Conservation (phyloP, 2,329 filamentous ascomycete genomes). For the Penicillium sp. region DNA sequence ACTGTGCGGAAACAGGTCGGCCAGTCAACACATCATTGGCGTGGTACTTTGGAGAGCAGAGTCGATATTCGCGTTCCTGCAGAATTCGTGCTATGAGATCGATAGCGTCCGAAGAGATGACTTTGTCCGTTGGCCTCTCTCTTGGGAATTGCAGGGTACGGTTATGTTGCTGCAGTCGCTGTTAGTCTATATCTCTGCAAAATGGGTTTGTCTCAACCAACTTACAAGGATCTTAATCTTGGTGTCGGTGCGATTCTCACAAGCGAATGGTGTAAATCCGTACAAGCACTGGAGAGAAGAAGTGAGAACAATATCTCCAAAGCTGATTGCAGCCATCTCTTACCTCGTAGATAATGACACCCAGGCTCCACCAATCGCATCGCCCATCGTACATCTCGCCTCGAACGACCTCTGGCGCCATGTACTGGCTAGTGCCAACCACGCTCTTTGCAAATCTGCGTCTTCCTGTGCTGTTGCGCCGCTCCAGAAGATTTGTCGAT, state of each 20-base stretch:
- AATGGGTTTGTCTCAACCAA: conserved; percentile 5
- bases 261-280: conserved; percentile 82
- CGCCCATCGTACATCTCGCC: conserved; percentile 81
- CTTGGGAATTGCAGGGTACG: conserved; percentile 66
- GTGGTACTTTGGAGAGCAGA: conserved; percentile 71
- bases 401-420: conserved; percentile 88
- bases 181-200: neutral
- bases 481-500: conserved; percentile 56
- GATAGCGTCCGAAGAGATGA: conserved; percentile 65
- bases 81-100: conserved; percentile 70
- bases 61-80: conserved; percentile 65
- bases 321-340: neutral
- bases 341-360: conserved; percentile 83
- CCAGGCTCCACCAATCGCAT: conserved; percentile 96
- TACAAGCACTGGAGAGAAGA: conserved; percentile 63
- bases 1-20: conserved; percentile 27
- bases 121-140: conserved; percentile 47
- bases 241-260: conserved; percentile 73
- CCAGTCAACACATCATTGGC: conserved; percentile 54
- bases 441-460: conserved; percentile 74
- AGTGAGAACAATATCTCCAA: conserved; percentile 1
- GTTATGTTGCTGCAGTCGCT: conserved; percentile 56
- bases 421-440: conserved; percentile 95
- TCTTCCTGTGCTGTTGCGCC: conserved; percentile 64
- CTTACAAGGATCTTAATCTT: conserved; percentile 77